A percentile compares a stretch with the other conserved stretches of the same genome.
These are phyloP conservation scores for Chlamydomonas sp. DNA, from an alignment of 139 green algal species.

Conservation along the genomic window DNA sequence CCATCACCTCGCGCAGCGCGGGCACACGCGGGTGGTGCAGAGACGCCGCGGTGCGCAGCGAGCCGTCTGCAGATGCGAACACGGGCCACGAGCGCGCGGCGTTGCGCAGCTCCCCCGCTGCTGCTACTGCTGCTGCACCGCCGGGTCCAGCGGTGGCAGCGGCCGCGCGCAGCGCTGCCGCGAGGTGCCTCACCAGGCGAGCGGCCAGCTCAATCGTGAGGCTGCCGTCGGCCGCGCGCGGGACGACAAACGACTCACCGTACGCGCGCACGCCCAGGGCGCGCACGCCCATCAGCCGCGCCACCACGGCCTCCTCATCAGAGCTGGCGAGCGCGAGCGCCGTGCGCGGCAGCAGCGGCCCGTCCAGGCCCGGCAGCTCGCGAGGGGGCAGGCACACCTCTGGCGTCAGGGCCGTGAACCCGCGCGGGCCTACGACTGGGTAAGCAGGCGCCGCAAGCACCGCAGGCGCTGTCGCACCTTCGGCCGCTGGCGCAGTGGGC, in stretches of 20 bases:
- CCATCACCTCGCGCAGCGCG: conserved; percentile 40
- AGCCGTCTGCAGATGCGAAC: conserved; percentile 12
- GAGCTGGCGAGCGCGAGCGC: conserved; percentile 36
- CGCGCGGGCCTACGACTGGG: too few species aligned
- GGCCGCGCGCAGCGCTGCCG: too few species aligned
- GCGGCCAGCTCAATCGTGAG: background rate
- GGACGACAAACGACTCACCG: conserved; percentile 9
- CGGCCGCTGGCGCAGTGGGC: background rate
- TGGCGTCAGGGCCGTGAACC: too few species aligned
- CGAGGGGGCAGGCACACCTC: too few species aligned
- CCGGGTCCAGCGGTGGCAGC: too few species aligned
- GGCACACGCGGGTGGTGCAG: conserved; percentile 48
- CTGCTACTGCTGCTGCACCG: too few species aligned
- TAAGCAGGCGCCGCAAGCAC: too few species aligned
- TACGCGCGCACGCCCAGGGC: conserved; percentile 27
- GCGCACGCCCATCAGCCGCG: conserved; percentile 34
- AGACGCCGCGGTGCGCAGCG: conserved; percentile 13
- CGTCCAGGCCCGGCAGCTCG: conserved; percentile 25
- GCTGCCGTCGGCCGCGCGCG: background rate
- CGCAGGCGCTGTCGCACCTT: background rate
- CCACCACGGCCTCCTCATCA: conserved; percentile 39
- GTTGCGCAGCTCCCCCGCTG: background rate
- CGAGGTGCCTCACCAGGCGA: too few species aligned
- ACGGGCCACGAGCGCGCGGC: conserved; percentile 1
- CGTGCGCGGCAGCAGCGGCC: conserved; percentile 27